Percentiles rank a stretch among this genome's conserved stretches.
These are phyloP conservation scores for Ilyonectria robusta DNA, from an alignment of 2,329 filamentous ascomycete species.

Conservation along the genomic window DNA sequence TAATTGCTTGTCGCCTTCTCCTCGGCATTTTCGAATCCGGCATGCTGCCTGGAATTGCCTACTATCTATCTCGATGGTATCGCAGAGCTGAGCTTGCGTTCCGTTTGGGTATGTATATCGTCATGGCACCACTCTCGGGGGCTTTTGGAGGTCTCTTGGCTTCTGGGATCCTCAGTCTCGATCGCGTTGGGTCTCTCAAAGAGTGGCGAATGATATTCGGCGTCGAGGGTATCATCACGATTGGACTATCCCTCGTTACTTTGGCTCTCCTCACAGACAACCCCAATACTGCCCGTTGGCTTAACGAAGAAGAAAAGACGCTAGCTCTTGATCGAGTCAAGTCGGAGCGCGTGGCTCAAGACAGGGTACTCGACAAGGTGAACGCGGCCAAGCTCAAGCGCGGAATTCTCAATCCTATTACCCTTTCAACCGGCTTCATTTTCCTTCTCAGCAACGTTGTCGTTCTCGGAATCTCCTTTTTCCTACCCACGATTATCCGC, in stretches of 20 bases:
- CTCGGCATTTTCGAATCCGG: slow-evolving; percentile 74
- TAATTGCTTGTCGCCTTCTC: slow-evolving; percentile 70
- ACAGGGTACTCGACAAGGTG: slow-evolving; percentile 71
- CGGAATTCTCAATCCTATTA: slow-evolving; percentile 72
- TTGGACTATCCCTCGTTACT: slow-evolving; percentile 65
- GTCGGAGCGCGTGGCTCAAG: slow-evolving; percentile 68
- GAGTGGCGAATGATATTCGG: slow-evolving; percentile 79
- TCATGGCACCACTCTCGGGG: slow-evolving; percentile 74
- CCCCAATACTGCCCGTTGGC: slow-evolving; percentile 74
- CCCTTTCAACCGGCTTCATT: slow-evolving; percentile 65
- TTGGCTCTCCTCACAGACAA: slow-evolving; percentile 76
- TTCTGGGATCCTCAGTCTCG: slow-evolving; percentile 71
- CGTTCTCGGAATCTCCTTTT: slow-evolving; percentile 75
- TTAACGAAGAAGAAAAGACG: slow-evolving; percentile 72
- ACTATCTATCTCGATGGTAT: slow-evolving; percentile 75
- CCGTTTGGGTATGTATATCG: slow-evolving; percentile 72
- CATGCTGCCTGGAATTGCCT: slow-evolving; percentile 75
- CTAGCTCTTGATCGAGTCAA: slow-evolving; percentile 72
- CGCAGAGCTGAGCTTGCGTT: slow-evolving; percentile 72
- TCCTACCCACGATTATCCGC: slow-evolving; percentile 69
- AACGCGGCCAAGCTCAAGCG: slow-evolving; percentile 66
- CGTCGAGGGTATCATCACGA: slow-evolving; percentile 74
- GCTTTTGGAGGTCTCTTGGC: slow-evolving; percentile 76
- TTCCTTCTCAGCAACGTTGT: slow-evolving; percentile 76
- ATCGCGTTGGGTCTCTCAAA: slow-evolving; percentile 66